These are phyloP conservation scores for Sporisorium exsertum DNA, from an alignment of 1,284 basidiomycete genomes.

Conservation along the genomic window DNA sequence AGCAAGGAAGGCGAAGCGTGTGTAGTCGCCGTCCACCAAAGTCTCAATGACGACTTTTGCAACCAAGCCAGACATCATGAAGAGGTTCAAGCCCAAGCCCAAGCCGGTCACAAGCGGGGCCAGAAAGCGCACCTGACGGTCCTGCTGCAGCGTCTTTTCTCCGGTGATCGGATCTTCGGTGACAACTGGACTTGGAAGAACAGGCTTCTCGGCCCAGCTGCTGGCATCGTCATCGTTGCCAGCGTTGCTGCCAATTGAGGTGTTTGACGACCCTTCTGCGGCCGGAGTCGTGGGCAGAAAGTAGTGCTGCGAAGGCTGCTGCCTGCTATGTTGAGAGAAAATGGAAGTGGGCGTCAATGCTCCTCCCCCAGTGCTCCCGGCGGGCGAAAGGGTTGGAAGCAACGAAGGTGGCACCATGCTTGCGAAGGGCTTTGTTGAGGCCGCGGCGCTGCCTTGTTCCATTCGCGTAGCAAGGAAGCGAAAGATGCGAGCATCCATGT, in stretches of 20 bases:
- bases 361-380: background rate
- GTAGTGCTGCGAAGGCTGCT: background rate
- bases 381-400: background rate
- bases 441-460: background rate
- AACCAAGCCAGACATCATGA: constrained; percentile 7
- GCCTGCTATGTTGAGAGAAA: background rate
- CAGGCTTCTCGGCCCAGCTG: background rate
- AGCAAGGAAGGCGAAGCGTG: background rate
- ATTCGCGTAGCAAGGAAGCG: constrained; percentile 1
- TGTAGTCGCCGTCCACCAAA: background rate
- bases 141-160: constrained; percentile 1
- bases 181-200: background rate
- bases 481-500: background rate
- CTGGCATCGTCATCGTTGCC: background rate
- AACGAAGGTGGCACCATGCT: background rate
- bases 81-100: background rate
- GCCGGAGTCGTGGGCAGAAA: background rate
- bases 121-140: background rate
- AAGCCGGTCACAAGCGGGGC: background rate
- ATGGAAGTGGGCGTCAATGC: background rate
- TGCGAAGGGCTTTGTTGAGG: background rate
- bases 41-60: background rate
- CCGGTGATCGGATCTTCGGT: background rate
- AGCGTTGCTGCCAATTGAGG: background rate
- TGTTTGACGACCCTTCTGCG: background rate